A percentile compares a stretch with the other conserved stretches of the same genome.
Conservation (phyloP, 306 rosid species). For the Cicer yamashitae region DNA sequence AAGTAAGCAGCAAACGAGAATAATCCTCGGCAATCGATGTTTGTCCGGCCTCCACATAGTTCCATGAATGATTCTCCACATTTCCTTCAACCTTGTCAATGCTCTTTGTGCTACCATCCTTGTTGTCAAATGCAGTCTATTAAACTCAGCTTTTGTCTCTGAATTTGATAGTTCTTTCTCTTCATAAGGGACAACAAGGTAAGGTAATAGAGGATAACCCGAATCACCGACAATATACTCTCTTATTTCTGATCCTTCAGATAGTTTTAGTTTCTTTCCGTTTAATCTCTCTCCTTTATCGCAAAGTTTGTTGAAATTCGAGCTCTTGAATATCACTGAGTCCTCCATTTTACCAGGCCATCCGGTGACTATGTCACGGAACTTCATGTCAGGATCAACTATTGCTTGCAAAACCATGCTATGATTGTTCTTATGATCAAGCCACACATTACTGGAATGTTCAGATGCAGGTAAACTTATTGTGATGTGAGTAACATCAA, state of each 20-base stretch:
- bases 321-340: conserved; percentile 63
- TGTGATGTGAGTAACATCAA: conserved; percentile 76
- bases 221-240: conserved; percentile 84
- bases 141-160: conserved; percentile 61
- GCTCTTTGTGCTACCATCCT: conserved; percentile 77
- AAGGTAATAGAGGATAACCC: conserved; percentile 81
- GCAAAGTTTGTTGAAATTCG: conserved; percentile 70
- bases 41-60: conserved; percentile 97
- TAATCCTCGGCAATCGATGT: conserved; percentile 85
- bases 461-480: conserved; percentile 80
- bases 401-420: conserved; percentile 95
- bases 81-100: conserved; percentile 74
- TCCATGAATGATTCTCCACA: conserved; percentile 91
- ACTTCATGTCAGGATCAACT: conserved; percentile 86
- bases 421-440: conserved; percentile 74
- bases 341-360: conserved; percentile 89
- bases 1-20: conserved; percentile 89
- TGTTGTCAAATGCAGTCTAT: conserved; percentile 66
- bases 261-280: conserved; percentile 57
- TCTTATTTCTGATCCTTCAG: conserved; percentile 66
- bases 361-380: conserved; percentile 83
- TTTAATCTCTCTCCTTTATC: conserved; percentile 70
- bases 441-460: conserved; percentile 71
- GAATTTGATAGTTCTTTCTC: conserved; percentile 66
- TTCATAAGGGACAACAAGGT: conserved; percentile 81